Evolutionary conservation across 768 basidiomycete species (phyloP), one percentile per base, ranked within the genome.

Genomic region (Collybiopsis luxurians): DNA sequence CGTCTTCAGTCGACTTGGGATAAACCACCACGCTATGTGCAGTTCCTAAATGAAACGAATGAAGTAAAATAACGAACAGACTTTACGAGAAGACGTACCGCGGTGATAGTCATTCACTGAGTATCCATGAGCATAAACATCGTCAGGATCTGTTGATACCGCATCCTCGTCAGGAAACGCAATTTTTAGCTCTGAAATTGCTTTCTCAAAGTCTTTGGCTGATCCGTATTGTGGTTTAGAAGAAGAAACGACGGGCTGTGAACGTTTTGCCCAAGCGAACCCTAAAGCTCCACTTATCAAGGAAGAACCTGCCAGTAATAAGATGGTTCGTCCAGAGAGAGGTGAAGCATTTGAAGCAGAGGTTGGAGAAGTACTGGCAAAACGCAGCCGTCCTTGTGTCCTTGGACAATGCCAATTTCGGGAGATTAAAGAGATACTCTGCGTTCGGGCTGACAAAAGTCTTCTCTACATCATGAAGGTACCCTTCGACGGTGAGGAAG

Each of bases 1-100:
- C 91, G 61, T 96, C 92, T 60, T 90, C 88, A 0, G 93, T 95
- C 24, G 76, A 80, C 17, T 69, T 62, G 0, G 87, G 87, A 63
- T 83, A 86, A 2, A 89, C 82, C 1, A 89, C 78, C 5, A 87
- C 84, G 39, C 77, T 83, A 47, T 85, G 87, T 6, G 66, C 63
- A 28, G 69, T 64, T 47, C 71, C 82, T 82, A 58, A 12, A 47
- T 13, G n/a, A 30, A 39, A 28, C 38, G 50, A 39, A 31, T 44
- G 39, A 19, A n/a, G n/a, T 55, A 23, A 53, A 40, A 28, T 30
- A 6, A 10, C 3, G 17, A 27, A 28, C 10, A 23, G 36, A 53
- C 13, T 23, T 21, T 7, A 17, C 51, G 23, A 23, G 53, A 46
- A 21, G 23, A 13, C 2, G 68, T 71, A 46, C 85, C 77, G 49